Evolutionary conservation across 192 early-diverging fungal species (phyloP).

Genomic region (Kappamyces sp.): DNA sequence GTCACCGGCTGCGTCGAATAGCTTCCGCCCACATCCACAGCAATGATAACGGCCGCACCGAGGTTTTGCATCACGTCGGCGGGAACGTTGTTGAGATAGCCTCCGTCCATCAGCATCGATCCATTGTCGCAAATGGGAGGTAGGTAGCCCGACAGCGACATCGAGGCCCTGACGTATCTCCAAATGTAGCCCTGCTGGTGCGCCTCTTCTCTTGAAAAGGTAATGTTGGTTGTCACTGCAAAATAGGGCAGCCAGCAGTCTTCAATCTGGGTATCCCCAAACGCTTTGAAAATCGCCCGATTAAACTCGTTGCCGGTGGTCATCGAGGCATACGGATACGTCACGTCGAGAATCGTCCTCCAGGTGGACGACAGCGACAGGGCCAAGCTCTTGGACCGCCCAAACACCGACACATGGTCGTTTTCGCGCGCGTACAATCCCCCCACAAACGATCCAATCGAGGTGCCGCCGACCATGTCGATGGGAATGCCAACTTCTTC

Average conservation of each 20-base stretch:
- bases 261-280: conserved; percentile 89
- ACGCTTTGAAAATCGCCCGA: conserved; percentile 89
- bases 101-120: conserved; percentile 96
- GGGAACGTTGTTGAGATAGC: conserved; percentile 96
- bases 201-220: conserved; percentile 86
- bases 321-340: conserved; percentile 88
- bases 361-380: conserved; percentile 74
- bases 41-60: conserved; percentile 88
- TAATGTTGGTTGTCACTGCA: conserved; percentile 94
- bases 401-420: conserved; percentile 82
- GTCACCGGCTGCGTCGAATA: conserved; percentile 90
- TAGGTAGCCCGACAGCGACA: conserved; percentile 93
- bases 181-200: conserved; percentile 91
- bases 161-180: conserved; percentile 95
- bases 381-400: conserved; percentile 78
- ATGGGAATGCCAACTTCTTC: conserved; percentile 97
- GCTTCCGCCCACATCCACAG: conserved; percentile 85
- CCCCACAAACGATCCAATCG: conserved; percentile 92
- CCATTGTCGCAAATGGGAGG: conserved; percentile 97
- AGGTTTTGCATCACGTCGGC: conserved; percentile 68
- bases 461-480: conserved; percentile 97
- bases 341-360: conserved; percentile 87
- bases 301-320: conserved; percentile 94
- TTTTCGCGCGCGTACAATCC: conserved; percentile 87
- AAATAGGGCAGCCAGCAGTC: conserved; percentile 98